Base-by-base conservation (phyloP, 2,329 filamentous ascomycete species). In the Aureobasidium uvarum region DNA sequence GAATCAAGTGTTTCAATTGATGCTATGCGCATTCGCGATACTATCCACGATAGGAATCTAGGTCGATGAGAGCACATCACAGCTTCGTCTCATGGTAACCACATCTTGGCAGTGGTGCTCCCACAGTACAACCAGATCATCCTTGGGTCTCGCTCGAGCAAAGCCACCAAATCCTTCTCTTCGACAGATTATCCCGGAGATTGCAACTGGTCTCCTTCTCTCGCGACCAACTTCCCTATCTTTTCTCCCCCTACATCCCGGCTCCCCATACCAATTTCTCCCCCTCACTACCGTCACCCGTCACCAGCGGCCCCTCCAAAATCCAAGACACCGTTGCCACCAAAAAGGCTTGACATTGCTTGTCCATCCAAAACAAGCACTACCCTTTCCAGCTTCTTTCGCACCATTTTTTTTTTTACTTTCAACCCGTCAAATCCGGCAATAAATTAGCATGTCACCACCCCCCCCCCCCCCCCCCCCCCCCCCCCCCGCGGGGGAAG, bases 291-390 rank as follows among this genome's bases (percentile, higher is more conserved):
- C 33, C 10, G 10, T 11, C 45, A 28, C 8, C 23, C 45, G 28
- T 25, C 2, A 25, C 28, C 28, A 31, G 3, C 28, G 5, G 5
- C 28, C 3, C 6, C 28, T 31, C 28, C 28, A 31, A 31, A 52
- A 52, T 16, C 33, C 20, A 18, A n/a, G 4, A 18, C n/a, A 16
- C 50, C 16, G 16, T 52, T 11, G 7, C 48, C 14, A 36, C 33
- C 6, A 13, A 51, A 52, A 52, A 52, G 31, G 50, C 50, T 52
- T 52, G 50, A 52, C 20, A 52, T 52, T 52, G 50, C 50, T 52
- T 52, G 50, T 52, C 18, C 20, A 8, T 52, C 50, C 50, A 3
- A 36, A 33, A 33, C 50, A 52, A 52, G 50, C 50, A 52, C 11
- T 36, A 1, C 10, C 10, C 48, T 33, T 31, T 52, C 13, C 48